Evolutionary conservation across 2,329 filamentous ascomycete species (phyloP), one percentile per base, ranked within the genome.

Genomic region (Beauveria sp.): DNA sequence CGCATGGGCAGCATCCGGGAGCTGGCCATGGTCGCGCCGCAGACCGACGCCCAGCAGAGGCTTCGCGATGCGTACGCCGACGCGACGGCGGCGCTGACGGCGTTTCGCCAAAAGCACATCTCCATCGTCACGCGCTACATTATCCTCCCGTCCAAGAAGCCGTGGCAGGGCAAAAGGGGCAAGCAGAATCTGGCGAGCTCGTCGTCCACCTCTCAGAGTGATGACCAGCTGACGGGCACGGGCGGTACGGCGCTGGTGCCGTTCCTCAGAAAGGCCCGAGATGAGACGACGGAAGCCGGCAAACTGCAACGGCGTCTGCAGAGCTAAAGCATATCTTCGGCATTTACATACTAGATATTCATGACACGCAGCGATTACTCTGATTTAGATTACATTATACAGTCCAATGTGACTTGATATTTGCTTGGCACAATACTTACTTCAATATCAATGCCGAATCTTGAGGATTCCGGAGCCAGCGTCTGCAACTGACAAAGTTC

Each of bases 41-140:
- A 61, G 72, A 89, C 54, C 71, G 78, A 63, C 69, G 85, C 67
- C 77, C 90, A 69, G 59, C 64, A 64, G 6, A 65, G 66, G 3
- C 69, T 83, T 3, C 71, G 71, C 10, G 67, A 66, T 1, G 74
- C 79, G 0, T 97, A 90, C 70, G 86, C 90, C 62, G 82, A 83
- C 0, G 92, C 90, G 48, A 82, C 92, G 1, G 84, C 86, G 24
- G 90, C 92, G 74, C 79, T 97, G 48, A 84, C 86, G 12, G 79
- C 82, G 22, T 87, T 97, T 69, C 82, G 93, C 60, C 89, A 93
- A 71, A 91, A 89, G 69, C 92, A 97, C 71, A 90, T 97, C 66
- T 86, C 90, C 71, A 90, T 97, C 62, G 92, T 97, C 3, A 90
- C 90, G 40, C 82, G 91, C 54, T 97, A 96, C 73, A 96, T 97